These are phyloP conservation scores for Solanum chacoense DNA, from an alignment of 305 asterid genomes.

Conservation along the genomic window DNA sequence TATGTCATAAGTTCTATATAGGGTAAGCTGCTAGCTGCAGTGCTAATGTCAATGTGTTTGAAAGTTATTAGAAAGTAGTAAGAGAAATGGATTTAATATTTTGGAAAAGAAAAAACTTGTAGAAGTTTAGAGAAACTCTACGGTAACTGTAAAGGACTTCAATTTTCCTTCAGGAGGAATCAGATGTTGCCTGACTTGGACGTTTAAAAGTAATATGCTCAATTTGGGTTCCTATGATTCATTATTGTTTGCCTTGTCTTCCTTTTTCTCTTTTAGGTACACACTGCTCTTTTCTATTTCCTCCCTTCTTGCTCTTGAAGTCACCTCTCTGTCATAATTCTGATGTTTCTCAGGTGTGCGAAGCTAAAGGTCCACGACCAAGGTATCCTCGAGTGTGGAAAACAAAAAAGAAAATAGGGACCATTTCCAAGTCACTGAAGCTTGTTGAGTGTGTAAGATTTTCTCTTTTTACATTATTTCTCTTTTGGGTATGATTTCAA, in stretches of 20 bases:
- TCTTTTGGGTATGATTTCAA: not conserved
- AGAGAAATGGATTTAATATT: not conserved
- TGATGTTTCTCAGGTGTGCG: conserved; percentile 48
- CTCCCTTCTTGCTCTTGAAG: not conserved
- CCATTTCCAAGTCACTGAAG: conserved; percentile 77
- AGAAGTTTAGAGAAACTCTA: not conserved
- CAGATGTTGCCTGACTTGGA: not conserved
- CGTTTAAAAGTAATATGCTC: not conserved
- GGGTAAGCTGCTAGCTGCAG: not conserved
- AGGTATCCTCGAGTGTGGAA: conserved; percentile 94
- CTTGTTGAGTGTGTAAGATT: conserved; percentile 77
- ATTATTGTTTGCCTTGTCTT: not conserved
- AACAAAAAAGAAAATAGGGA: conserved; percentile 63
- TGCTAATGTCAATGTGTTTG: not conserved
- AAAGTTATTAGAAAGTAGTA: not conserved
- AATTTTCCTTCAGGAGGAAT: not conserved
- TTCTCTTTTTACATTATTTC: not conserved
- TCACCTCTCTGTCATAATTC: not conserved
- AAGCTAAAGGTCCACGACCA: conserved; percentile 90
- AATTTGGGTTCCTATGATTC: not conserved
- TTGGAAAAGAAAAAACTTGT: not conserved
- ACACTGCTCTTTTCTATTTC: not conserved
- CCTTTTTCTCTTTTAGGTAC: not conserved
- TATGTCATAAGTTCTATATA: not conserved
- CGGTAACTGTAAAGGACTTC: not conserved